Base-by-base conservation (phyloP, 2,329 filamentous ascomycete genomes). In the Talaromyces sp. region DNA sequence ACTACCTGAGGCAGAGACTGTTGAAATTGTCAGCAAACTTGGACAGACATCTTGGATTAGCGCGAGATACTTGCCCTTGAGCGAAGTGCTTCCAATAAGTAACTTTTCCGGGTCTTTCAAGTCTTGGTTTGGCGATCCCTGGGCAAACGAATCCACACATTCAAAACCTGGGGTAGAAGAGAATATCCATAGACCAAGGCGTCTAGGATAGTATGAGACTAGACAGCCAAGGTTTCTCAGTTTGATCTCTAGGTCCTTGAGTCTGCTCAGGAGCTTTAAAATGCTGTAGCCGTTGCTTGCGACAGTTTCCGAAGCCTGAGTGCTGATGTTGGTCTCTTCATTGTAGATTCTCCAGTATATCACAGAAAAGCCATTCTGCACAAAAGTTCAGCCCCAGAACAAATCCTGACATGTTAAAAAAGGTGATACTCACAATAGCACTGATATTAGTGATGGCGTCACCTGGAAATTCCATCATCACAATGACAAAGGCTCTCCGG, bases 391-490 rank as follows among this genome's bases (percentile, higher is more conserved):
- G 69, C 47, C 28, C 16, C 36, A n/a, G 18, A 2, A 31, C 28
- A 28, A 18, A 34, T 47, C 27, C 56, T 53, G n/a, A 30, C 30
- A 23, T 23, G 23, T 23, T 23, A 40, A 54, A 30, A 50, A 34
- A 57, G n/a, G 61, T 51, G n/a, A 18, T 18, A 72, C 77, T 67
- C 72, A 79, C 77, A 69, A 78, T 74, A 60, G 73, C 68, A 68
- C 72, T 73, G 65, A 78, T 69, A 65, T 78, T 79, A 52, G 76
- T 79, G 65, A 72, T 73, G 62, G 74, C 74, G 63, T 70, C 72
- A 65, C 73, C 74, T 63, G 76, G 76, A 69, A 79, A 79, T 66
- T 78, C 76, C 76, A 78, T 79, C 65, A 61, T 75, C 73, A 62
- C 64, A 53, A 61, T 60, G 64, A 62, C 61, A 67, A 62, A 67